Base-by-base conservation (phyloP, 2,329 filamentous ascomycete genomes). In the Helotiales sp. region DNA sequence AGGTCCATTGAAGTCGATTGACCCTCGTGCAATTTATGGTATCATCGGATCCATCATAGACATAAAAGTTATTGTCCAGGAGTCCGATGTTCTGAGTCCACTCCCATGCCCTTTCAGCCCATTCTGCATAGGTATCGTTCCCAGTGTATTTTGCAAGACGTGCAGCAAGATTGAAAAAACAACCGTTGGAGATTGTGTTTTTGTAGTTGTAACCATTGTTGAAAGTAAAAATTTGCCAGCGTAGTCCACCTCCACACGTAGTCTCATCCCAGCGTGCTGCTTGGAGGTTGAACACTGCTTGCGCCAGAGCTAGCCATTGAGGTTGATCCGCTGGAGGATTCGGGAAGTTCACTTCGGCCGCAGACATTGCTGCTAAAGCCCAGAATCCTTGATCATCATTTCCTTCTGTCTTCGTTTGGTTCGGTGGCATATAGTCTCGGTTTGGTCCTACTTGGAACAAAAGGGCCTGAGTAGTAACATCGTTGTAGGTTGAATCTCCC, bases 151-250 rank as follows among this genome's bases (percentile, higher is more conserved):
- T 79, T 0, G 88, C 89, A 4, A 93, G 78, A 2, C 90, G 84
- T 1, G 89, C 84, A 13, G 79, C 83, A 12, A 86, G 73, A 53
- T 84, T 82, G 69, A 86, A 86, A 72, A 86, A 85, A 59, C 81
- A 83, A 1, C 81, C 83, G 63, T 85, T 83, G 0, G 83, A 85
- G 58, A 86, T 85, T 2, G 83, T 79, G 59, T 86, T 86, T 68
- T 86, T 95, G 79, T 93, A 92, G 66, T 88, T 81, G 73, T 87
- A 96, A 13, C 91, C 92, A 38, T 82, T 85, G 70, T 96, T 95
- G 77, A 90, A 92, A 1, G 83, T 79, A 70, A 89, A 93, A 48
- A 96, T 91, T 74, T 96, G 91, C 90, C 90, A 93, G 61, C 89
- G 83, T 51, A 95, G 72, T 5, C 91, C 91, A 38, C 91, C 91